Evolutionary conservation across 805 yeast species (phyloP).

Genomic region (Saccharomycopsis capsularis): DNA sequence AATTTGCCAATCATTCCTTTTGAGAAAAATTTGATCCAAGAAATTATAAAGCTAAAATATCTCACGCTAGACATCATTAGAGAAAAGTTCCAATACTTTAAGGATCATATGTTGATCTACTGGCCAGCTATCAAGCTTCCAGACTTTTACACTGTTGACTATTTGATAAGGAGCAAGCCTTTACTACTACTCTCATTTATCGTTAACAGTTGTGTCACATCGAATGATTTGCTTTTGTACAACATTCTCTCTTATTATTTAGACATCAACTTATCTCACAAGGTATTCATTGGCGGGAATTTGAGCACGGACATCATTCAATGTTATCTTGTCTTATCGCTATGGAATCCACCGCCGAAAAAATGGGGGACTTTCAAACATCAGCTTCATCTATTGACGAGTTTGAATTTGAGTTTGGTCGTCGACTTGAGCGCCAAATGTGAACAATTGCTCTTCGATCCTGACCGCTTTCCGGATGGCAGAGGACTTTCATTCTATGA

Average conservation of each 20-base stretch:
- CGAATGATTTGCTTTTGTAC: constrained; percentile 33
- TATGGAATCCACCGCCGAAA: constrained; percentile 49
- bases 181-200: constrained; percentile 37
- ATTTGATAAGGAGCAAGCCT: constrained; percentile 37
- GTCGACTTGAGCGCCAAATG: constrained; percentile 40
- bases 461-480: constrained; percentile 2
- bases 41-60: constrained; percentile 32
- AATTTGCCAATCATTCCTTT: constrained; percentile 32
- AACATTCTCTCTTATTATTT: constrained; percentile 38
- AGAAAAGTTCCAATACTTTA: constrained; percentile 32
- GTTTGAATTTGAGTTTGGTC: constrained; percentile 40
- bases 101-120: constrained; percentile 34
- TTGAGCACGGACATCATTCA: constrained; percentile 37
- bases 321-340: constrained; percentile 38
- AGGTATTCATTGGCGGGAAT: constrained; percentile 38
- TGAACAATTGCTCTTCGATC: constrained; percentile 13
- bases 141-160: constrained; percentile 31
- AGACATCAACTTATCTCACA: constrained; percentile 39
- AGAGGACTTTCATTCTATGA: constrained; percentile 24
- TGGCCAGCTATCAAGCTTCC: constrained; percentile 47
- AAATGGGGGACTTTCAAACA: constrained; percentile 47
- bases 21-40: constrained; percentile 33
- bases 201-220: constrained; percentile 42
- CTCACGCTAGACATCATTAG: constrained; percentile 32
- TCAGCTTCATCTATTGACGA: constrained; percentile 42